A percentile compares a stretch with the other conserved stretches of the same genome.
These are phyloP conservation scores for Eucalyptus melliodora DNA, from an alignment of 345 rosid genomes.

Conservation along the genomic window DNA sequence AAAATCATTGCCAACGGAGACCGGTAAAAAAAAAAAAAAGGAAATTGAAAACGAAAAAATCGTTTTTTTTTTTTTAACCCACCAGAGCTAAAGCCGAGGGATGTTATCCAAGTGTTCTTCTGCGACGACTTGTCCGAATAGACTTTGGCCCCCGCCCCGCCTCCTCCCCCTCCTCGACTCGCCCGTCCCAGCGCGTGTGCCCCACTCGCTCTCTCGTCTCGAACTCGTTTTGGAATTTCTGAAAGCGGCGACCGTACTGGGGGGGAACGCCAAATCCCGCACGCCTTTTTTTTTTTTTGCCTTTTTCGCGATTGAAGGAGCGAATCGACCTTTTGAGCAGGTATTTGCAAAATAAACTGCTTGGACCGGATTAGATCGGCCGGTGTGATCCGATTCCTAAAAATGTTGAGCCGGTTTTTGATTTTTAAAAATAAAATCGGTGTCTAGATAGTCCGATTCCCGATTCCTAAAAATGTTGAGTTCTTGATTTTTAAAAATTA, in stretches of 20 bases:
- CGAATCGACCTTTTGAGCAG: neutral
- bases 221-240: neutral
- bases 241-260: neutral
- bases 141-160: neutral
- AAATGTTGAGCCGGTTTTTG: accelerated
- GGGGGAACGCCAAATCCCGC: neutral
- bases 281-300: neutral
- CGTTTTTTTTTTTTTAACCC: neutral
- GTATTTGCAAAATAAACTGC: too few species aligned
- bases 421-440: accelerated
- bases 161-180: neutral
- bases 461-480: accelerated
- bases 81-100: neutral
- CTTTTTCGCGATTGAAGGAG: neutral
- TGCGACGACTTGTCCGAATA: neutral
- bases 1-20: neutral
- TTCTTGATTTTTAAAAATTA: accelerated
- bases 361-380: too few species aligned
- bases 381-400: too few species aligned
- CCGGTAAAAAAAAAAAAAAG: neutral
- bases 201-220: neutral
- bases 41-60: neutral
- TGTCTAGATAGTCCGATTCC: accelerated
- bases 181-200: neutral
- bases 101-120: neutral